Evolutionary conservation across 306 rosid species (phyloP).

Genomic region (Begonia masoniana): DNA sequence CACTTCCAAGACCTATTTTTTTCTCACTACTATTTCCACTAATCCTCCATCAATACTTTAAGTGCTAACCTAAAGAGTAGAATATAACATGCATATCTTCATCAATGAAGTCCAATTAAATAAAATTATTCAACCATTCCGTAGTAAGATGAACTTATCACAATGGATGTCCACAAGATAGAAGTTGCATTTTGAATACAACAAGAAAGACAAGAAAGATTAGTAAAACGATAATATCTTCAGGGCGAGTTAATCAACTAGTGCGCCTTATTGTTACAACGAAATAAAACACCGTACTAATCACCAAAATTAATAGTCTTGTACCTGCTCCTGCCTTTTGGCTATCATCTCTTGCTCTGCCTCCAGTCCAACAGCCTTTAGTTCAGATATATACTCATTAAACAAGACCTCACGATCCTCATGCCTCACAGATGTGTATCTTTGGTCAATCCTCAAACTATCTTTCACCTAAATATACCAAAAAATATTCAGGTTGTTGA

Average conservation of each 20-base stretch:
- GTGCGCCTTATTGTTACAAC: too few species aligned
- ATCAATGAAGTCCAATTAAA: too few species aligned
- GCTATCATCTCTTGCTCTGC: conserved; percentile 68
- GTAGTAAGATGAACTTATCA: too few species aligned
- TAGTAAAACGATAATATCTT: too few species aligned
- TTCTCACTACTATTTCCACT: background rate
- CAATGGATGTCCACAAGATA: too few species aligned
- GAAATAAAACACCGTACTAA: too few species aligned
- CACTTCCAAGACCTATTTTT: too few species aligned
- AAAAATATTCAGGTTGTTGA: background rate
- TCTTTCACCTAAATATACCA: conserved; percentile 63
- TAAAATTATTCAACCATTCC: too few species aligned
- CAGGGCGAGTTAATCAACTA: too few species aligned
- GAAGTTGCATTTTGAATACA: too few species aligned
- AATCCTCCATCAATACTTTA: conserved; percentile 1
- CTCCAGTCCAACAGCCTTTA: conserved; percentile 65
- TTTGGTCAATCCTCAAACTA: conserved; percentile 63
- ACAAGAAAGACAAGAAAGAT: background rate
- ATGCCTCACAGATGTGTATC: conserved; percentile 70
- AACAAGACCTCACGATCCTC: conserved; percentile 79
- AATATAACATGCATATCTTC: too few species aligned
- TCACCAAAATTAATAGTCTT: background rate
- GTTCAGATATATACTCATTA: conserved; percentile 63
- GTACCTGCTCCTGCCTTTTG: conserved; percentile 86
- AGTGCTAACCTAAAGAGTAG: background rate